Conservation (phyloP, 1,284 basidiomycete genomes). For the Sparassis latifolia region DNA sequence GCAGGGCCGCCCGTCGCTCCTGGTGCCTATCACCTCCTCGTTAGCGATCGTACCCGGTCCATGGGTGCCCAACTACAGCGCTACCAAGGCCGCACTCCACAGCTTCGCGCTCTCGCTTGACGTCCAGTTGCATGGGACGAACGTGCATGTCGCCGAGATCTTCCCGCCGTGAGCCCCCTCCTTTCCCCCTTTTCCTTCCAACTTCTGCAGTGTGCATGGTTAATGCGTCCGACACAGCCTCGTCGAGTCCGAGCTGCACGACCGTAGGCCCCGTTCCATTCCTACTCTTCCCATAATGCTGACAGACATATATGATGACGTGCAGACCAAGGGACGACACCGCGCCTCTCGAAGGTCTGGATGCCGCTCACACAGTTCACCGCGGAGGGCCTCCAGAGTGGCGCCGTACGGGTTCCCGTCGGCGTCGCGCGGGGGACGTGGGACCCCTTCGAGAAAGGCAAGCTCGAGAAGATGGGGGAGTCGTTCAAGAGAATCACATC, state of each 20-base stretch:
- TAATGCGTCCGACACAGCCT: constrained; percentile 29
- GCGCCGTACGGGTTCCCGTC: constrained; percentile 34
- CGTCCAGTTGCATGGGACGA: constrained; percentile 41
- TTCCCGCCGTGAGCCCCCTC: constrained; percentile 46
- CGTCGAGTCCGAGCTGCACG: constrained; percentile 61
- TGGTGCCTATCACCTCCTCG: constrained; percentile 48
- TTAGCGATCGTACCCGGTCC: constrained; percentile 41
- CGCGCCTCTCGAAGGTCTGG: constrained; percentile 44
- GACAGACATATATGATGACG: not conserved
- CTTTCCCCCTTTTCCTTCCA: not conserved
- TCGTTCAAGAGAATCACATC: too few species aligned
- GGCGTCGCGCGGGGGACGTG: constrained; percentile 23
- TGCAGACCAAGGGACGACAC: constrained; percentile 46
- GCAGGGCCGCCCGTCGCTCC: constrained; percentile 39
- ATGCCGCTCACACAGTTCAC: constrained; percentile 54
- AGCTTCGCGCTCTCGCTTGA: constrained; percentile 45
- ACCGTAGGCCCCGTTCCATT: constrained; percentile 31
- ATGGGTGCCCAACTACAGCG: constrained; percentile 44
- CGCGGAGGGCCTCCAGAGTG: constrained; percentile 42
- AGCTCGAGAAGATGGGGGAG: constrained; percentile 15
- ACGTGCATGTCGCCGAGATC: constrained; percentile 52
- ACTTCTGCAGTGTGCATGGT: not conserved
- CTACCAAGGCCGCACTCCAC: constrained; percentile 59
- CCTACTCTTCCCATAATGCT: not conserved
- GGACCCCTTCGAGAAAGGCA: constrained; percentile 27